A percentile compares a stretch with the other conserved stretches of the same genome.
phyloP scores from a whole-genome alignment of 352 stramenopile species.

The Phytophthora constricta region DNA sequence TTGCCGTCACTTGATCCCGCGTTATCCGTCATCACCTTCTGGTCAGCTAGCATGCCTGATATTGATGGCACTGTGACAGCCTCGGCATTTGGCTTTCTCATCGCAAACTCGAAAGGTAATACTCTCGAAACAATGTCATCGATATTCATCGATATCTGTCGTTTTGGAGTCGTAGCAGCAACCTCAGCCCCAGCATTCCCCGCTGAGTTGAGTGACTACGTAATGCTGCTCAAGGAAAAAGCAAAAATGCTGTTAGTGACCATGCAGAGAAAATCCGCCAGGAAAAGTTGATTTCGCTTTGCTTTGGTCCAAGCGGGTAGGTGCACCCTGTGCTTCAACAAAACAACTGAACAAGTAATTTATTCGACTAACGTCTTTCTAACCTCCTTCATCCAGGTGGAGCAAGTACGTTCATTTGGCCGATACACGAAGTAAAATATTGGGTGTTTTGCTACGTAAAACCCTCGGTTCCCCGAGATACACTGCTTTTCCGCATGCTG shows the following conservation, averaged over 20 bases:
- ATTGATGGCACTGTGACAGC: neutral
- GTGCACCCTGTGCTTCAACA: conserved; percentile 1
- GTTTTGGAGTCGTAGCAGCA: conserved; percentile 29
- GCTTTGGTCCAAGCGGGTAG: conserved; percentile 41
- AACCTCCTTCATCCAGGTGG: conserved; percentile 42
- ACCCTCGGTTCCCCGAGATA: conserved; percentile 53
- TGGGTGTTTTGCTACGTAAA: conserved; percentile 45
- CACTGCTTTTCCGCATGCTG: conserved; percentile 47
- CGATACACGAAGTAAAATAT: conserved; percentile 20
- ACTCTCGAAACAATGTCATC: conserved; percentile 27
- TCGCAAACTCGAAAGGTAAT: conserved; percentile 19
- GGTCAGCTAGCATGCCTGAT: neutral
- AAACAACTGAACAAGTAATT: neutral
- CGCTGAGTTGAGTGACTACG: conserved; percentile 22
- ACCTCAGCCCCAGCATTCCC: conserved; percentile 6
- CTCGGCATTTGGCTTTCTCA: conserved; percentile 33
- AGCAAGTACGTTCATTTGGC: conserved; percentile 20
- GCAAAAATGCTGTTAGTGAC: neutral
- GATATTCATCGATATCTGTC: conserved; percentile 43
- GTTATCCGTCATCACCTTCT: conserved; percentile 27
- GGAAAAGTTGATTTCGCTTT: conserved; percentile 38
- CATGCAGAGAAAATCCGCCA: conserved; percentile 23
- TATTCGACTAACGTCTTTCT: neutral
- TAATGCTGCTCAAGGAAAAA: neutral
- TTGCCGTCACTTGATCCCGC: conserved; percentile 33